phyloP scores from a whole-genome alignment of 306 rosid genomes.

The Hippophae rhamnoides region DNA sequence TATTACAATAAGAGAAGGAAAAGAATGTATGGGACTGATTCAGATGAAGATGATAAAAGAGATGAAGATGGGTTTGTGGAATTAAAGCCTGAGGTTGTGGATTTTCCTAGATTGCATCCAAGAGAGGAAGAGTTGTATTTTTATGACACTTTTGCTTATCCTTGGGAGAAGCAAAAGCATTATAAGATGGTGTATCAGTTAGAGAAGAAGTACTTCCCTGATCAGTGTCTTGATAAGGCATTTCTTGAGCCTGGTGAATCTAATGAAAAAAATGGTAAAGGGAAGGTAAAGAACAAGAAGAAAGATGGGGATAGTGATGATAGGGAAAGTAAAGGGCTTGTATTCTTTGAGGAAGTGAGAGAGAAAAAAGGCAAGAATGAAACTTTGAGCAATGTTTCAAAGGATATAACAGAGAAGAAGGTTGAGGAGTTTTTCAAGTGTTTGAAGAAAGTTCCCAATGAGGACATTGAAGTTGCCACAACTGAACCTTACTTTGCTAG shows the following conservation, averaged over 20 bases:
- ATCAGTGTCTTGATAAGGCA: constrained; percentile 74
- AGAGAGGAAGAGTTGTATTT: constrained; percentile 81
- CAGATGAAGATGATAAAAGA: constrained; percentile 42
- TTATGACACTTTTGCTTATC: constrained; percentile 62
- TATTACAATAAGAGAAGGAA: constrained; percentile 66
- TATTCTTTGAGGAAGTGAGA: constrained; percentile 55
- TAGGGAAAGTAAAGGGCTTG: constrained; percentile 31
- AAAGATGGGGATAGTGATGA: constrained; percentile 17
- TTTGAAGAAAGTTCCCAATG: constrained; percentile 56
- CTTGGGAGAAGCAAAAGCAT: constrained; percentile 93
- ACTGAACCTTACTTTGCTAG: constrained; percentile 60
- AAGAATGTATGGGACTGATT: constrained; percentile 81
- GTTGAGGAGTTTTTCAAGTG: constrained; percentile 82
- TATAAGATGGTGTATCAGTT: constrained; percentile 86
- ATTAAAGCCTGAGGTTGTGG: constrained; percentile 72
- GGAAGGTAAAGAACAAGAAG: constrained; percentile 27
- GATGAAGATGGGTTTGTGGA: constrained; percentile 52
- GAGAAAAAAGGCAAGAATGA: constrained; percentile 13
- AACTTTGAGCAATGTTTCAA: constrained; percentile 18
- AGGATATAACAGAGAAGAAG: constrained; percentile 49
- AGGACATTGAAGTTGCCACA: constrained; percentile 28
- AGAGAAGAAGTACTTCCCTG: constrained; percentile 85
- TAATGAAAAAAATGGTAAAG: constrained; percentile 11
- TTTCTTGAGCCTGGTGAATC: constrained; percentile 73
- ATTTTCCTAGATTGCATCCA: constrained; percentile 52